Percentiles rank a stretch among this genome's conserved stretches.
These are phyloP conservation scores for Saccharomyces hybrid DNA, from an alignment of 1,139 yeast genomes.

Conservation along the genomic window DNA sequence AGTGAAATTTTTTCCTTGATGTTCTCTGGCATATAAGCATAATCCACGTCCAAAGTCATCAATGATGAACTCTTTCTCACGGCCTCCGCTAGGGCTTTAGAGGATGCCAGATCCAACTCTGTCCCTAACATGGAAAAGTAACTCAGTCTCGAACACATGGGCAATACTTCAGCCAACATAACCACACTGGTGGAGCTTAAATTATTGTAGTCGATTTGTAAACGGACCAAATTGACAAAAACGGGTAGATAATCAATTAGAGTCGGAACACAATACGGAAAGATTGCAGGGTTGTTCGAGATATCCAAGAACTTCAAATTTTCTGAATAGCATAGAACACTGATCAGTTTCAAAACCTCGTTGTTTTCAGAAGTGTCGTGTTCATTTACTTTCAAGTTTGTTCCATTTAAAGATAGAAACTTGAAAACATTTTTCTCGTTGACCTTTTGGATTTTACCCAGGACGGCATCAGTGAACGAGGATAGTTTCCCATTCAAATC, in stretches of 20 bases:
- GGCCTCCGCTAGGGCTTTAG: constrained; percentile 51
- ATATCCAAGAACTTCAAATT: constrained; percentile 57
- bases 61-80: constrained; percentile 48
- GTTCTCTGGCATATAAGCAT: constrained; percentile 43
- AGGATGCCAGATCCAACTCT: constrained; percentile 44
- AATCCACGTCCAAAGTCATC: constrained; percentile 58
- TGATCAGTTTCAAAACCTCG: constrained; percentile 27
- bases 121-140: constrained; percentile 59
- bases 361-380: constrained; percentile 24
- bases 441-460: constrained; percentile 22
- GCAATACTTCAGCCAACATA: constrained; percentile 53
- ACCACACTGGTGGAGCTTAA: constrained; percentile 43
- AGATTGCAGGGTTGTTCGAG: constrained; percentile 56
- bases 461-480: constrained; percentile 42
- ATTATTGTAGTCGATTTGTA: constrained; percentile 57
- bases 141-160: constrained; percentile 51
- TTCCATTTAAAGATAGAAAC: constrained; percentile 46
- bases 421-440: constrained; percentile 31
- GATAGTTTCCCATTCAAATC: constrained; percentile 50
- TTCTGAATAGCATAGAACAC: constrained; percentile 41
- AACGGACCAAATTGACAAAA: constrained; percentile 46
- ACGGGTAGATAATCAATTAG: constrained; percentile 52
- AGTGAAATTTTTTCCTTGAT: constrained; percentile 55
- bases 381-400: constrained; percentile 38
- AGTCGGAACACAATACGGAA: constrained; percentile 37